Evolutionary conservation across 2,329 filamentous ascomycete species (phyloP).

Genomic region (Cercospora zeina): DNA sequence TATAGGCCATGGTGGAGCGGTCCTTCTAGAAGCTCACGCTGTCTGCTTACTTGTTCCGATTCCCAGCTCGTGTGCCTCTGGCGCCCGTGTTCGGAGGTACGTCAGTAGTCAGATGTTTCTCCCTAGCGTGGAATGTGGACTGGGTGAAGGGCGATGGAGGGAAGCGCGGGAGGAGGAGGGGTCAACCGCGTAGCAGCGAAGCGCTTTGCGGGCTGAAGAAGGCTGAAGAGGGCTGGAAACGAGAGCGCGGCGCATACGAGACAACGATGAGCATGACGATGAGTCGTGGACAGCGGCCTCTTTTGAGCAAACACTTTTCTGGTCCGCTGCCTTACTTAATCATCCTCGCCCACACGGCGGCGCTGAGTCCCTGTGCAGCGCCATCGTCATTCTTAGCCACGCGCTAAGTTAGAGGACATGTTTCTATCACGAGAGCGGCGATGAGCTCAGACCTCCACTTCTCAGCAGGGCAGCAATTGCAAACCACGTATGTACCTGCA

Average conservation of each 20-base stretch:
- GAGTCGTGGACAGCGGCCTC: slow-evolving; percentile 6
- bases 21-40: slow-evolving; percentile 12
- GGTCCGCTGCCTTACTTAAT: slow-evolving; percentile 4
- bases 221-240: slow-evolving; percentile 3
- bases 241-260: background rate
- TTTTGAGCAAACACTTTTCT: slow-evolving; percentile 5
- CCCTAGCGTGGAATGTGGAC: background rate
- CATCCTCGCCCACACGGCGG: slow-evolving; percentile 4
- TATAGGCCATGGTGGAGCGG: slow-evolving; percentile 75
- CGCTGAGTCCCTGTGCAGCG: background rate
- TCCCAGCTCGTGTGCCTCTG: background rate
- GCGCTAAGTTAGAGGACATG: background rate
- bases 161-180: slow-evolving; percentile 1
- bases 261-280: background rate
- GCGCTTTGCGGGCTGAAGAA: slow-evolving; percentile 5
- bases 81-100: background rate
- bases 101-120: slow-evolving; percentile 8
- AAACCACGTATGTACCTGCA: slow-evolving; percentile 6
- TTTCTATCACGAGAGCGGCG: slow-evolving; percentile 6
- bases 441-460: slow-evolving; percentile 8
- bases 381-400: slow-evolving; percentile 9
- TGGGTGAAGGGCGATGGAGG: slow-evolving; percentile 1
- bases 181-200: background rate
- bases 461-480: background rate
- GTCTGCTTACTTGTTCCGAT: background rate